Evolutionary conservation across 2,329 filamentous ascomycete species (phyloP).

Genomic region (Pyrenophora tritici-repentis): DNA sequence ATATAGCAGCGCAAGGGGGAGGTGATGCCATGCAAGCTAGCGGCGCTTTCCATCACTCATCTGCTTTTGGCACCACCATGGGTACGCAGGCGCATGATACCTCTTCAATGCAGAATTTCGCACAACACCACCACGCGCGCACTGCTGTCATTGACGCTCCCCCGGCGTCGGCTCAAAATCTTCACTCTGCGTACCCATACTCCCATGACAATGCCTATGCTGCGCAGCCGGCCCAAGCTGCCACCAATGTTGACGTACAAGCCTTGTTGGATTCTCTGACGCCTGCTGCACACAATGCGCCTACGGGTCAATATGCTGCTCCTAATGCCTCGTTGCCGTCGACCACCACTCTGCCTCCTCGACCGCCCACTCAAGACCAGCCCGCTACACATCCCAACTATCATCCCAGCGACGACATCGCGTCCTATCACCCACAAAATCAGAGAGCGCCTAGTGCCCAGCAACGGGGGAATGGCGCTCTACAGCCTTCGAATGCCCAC

Average conservation of each 20-base stretch:
- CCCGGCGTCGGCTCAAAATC: conserved; percentile 36
- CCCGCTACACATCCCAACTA: conserved; percentile 55
- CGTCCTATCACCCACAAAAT: conserved; percentile 57
- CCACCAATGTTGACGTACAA: conserved; percentile 52
- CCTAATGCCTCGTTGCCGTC: conserved; percentile 45
- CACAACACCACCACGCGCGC: conserved; percentile 38
- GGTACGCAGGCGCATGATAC: conserved; percentile 44
- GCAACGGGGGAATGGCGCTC: conserved; percentile 31
- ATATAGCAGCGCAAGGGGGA: conserved; percentile 30
- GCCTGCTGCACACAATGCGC: conserved; percentile 38
- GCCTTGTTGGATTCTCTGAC: conserved; percentile 53
- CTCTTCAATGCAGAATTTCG: conserved; percentile 47
- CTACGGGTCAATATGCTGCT: conserved; percentile 42
- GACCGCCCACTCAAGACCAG: conserved; percentile 56
- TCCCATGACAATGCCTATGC: conserved; percentile 45
- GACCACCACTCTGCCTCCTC: conserved; percentile 52
- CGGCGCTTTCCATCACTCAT: too few species aligned
- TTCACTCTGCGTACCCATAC: conserved; percentile 38
- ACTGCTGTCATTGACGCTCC: conserved; percentile 44
- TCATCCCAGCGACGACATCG: conserved; percentile 54
- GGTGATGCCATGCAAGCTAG: conserved; percentile 13
- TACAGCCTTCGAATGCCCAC: conserved; percentile 33
- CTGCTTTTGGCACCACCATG: conserved; percentile 14
- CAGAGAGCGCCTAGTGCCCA: conserved; percentile 45
- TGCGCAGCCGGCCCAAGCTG: conserved; percentile 33